Base-by-base conservation (phyloP, 1,284 basidiomycete species). In the Kalmanozyma brasiliensis region DNA sequence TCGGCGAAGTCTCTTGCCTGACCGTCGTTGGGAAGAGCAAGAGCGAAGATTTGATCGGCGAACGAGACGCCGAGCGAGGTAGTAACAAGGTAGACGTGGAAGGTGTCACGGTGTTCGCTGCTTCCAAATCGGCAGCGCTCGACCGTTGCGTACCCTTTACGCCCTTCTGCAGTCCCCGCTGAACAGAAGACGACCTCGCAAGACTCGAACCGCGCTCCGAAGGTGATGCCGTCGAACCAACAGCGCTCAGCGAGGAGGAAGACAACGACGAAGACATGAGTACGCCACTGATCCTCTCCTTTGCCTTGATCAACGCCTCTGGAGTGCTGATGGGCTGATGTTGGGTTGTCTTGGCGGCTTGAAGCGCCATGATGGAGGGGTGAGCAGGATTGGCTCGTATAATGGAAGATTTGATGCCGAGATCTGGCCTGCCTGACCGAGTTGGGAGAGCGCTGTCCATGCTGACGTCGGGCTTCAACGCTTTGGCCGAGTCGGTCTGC, bases 321-420 rank as follows among this genome's bases (percentile, higher is more conserved):
- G 66, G 66, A 1, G 66, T 70, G 46, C 57, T 60, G 41, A 70
- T 70, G 22, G 66, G 66, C 46, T 64, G 61, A 36, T 60, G 60
- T 2, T 56, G 55, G 19, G 42, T 33, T 13, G 42, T 41, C 26
- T 38, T 49, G 34, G 47, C 23, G 19, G 51, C 29, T 17, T 64
- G 66, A 14, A 70, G 41, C 3, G 66, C 52, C 2, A 57, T 44
- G 19, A 70, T 56, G 20, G 61, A 45, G 3, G 66, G 57, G 22
- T 70, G 61, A 6, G 56, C n/a, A 1, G 61, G 66, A 10, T 70
- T 64, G 22, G 66, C 60, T 7, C 47, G 41, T 34, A 70, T 47
- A 47, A 70, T 52, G 29, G 61, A 70, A 8, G 44, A 20, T 17
- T 52, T 52, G 34, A 70, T 70, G 29, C 66, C 66, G 22, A 64